Conservation (phyloP, 2,329 filamentous ascomycete genomes). For the Arthrinium phaeospermum region DNA sequence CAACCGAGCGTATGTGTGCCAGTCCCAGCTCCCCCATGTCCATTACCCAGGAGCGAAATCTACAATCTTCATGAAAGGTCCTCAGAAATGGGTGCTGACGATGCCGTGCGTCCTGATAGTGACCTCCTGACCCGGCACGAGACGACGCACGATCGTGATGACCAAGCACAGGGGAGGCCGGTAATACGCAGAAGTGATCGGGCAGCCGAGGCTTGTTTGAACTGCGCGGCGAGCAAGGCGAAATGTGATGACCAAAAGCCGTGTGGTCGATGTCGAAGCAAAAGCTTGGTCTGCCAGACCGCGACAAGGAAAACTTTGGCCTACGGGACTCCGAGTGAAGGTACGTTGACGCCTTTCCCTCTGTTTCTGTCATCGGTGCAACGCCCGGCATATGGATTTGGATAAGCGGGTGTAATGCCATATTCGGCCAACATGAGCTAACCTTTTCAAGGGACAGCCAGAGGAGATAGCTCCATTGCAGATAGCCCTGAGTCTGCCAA, state of each 20-base stretch:
- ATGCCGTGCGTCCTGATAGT: constrained; percentile 23
- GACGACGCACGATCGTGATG: constrained; percentile 37
- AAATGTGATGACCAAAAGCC: constrained; percentile 39
- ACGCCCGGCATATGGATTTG: background rate
- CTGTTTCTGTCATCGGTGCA: background rate
- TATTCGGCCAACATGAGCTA: background rate
- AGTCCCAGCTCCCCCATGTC: no score
- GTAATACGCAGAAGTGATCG: constrained; percentile 37
- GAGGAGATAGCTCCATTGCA: constrained; percentile 2
- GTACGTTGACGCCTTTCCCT: constrained; percentile 16
- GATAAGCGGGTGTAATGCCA: background rate
- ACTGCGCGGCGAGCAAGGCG: constrained; percentile 36
- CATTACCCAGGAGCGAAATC: background rate
- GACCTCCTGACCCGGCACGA: constrained; percentile 38
- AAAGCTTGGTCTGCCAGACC: constrained; percentile 33
- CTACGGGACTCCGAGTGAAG: constrained; percentile 29
- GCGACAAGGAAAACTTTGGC: constrained; percentile 27
- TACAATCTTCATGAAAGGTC: background rate
- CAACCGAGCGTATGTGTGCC: constrained; percentile 35
- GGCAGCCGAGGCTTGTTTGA: constrained; percentile 35
- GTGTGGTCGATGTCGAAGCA: constrained; percentile 34
- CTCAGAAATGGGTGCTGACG: background rate
- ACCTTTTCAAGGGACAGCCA: background rate
- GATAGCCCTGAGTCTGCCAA: background rate
- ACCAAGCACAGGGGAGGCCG: constrained; percentile 30